Base-by-base conservation (phyloP, 345 rosid genomes). In the Leavenworthia alabamica region DNA sequence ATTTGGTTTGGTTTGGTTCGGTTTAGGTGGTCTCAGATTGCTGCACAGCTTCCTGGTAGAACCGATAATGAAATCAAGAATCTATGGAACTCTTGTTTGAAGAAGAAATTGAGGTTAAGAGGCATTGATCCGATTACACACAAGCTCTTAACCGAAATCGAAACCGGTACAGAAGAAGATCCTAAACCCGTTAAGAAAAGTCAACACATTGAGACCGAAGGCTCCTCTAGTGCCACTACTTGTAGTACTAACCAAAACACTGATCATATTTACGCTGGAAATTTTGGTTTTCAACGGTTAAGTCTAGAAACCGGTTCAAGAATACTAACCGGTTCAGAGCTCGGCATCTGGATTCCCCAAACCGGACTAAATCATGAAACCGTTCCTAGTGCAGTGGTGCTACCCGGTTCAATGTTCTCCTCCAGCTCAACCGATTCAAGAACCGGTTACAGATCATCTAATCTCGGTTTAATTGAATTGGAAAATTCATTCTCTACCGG, bases 51-150 rank as follows among this genome's bases (percentile, higher is more conserved):
- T 49, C 87, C 87, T 0, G 87, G 87, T 37, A 82, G 87, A 80
- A 82, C 87, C 67, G 87, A 82, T 75, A 82, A 82, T 68, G 87
- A 82, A 76, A 82, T 82, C 40, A 82, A 82, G 53, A 82, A 82
- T 41, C 59, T 82, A 2, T 82, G 87, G 87, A 82, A 82, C 28
- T 82, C 87, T 65, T 80, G 82, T 52, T 66, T 82, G 29, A 82
- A 82, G 78, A 82, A 82, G 69, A 82, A 78, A 70, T 60, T 82
- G 13, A 80, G 78, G 60, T 72, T 71, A 31, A 74, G 82, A 64
- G 87, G 87, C 46, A 80, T 82, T 73, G 87, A 82, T 56, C 87
- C 84, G 64, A 78, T 73, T 26, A 82, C 87, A 7, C 87, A 82
- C 75, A 80, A 78, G 51, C 82, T 79, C n/a, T 71, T 82, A 27